These are phyloP conservation scores for Solanum rostratum DNA, from an alignment of 257 asterid species.

Conservation along the genomic window DNA sequence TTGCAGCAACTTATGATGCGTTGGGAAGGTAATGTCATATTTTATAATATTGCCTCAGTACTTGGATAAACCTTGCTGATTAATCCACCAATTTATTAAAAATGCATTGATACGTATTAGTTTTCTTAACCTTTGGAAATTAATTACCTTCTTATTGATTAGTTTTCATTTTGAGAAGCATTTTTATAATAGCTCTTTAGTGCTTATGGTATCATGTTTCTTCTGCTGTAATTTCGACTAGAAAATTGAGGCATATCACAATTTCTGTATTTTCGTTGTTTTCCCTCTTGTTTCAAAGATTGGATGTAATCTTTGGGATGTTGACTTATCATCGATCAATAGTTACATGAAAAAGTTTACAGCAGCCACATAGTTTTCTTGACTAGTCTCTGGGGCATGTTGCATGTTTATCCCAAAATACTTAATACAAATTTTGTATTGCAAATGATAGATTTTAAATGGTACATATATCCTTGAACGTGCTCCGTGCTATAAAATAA, in stretches of 20 bases:
- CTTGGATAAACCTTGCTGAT: neutral
- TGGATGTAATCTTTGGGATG: neutral
- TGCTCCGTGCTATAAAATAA: no score
- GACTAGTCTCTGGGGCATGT: neutral
- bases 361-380: neutral
- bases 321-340: neutral
- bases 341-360: neutral
- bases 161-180: neutral
- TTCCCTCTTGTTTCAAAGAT: neutral
- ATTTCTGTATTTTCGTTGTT: neutral
- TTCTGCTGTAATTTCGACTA: neutral
- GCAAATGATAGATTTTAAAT: no score
- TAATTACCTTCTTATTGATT: neutral
- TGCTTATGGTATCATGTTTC: neutral
- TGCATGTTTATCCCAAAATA: no score
- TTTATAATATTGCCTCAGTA: neutral
- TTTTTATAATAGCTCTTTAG: neutral
- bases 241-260: neutral
- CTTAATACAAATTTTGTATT: no score
- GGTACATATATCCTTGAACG: no score
- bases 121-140: neutral
- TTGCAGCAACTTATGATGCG: slow-evolving; percentile 97
- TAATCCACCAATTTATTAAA: neutral
- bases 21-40: slow-evolving; percentile 76
- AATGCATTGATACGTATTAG: neutral